Conservation (phyloP, 768 basidiomycete species). For the Collybia nuda region DNA sequence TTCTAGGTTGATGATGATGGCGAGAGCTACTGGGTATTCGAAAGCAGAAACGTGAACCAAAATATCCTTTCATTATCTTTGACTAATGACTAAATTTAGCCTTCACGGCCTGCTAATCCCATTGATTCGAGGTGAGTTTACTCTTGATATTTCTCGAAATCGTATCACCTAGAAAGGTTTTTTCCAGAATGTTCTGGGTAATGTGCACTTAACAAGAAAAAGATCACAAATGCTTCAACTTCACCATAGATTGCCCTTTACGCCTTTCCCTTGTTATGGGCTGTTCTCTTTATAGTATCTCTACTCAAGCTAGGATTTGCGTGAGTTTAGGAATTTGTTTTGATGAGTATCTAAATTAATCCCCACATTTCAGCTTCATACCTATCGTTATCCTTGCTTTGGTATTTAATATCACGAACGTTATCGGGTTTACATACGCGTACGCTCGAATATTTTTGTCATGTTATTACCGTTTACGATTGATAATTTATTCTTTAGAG, state of each 20-base stretch:
- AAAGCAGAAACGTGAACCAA: conserved; percentile 84
- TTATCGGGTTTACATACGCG: conserved; percentile 97
- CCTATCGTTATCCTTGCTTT: conserved; percentile 94
- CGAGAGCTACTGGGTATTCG: conserved; percentile 96
- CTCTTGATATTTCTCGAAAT: background rate
- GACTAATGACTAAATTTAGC: conserved; percentile 41
- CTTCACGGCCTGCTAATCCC: conserved; percentile 84
- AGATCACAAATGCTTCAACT: background rate
- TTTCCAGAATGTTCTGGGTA: conserved; percentile 89
- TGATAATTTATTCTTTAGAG: conserved; percentile 40
- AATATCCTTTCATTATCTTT: background rate
- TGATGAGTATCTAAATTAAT: background rate
- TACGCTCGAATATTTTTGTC: conserved; percentile 33
- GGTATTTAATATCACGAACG: conserved; percentile 95
- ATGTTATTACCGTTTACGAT: conserved; percentile 8
- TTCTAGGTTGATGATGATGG: conserved; percentile 91
- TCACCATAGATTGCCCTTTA: conserved; percentile 77
- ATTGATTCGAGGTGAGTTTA: conserved; percentile 76
- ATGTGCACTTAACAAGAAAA: conserved; percentile 19
- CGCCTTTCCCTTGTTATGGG: conserved; percentile 86
- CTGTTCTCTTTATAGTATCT: conserved; percentile 83
- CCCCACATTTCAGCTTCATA: conserved; percentile 63
- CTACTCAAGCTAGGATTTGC: conserved; percentile 85
- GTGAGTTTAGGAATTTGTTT: conserved; percentile 44
- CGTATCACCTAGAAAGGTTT: background rate